A percentile compares a stretch with the other conserved stretches of the same genome.
phyloP scores from a whole-genome alignment of 2,329 filamentous ascomycete species.

The Clarireedia homoeocarpa region DNA sequence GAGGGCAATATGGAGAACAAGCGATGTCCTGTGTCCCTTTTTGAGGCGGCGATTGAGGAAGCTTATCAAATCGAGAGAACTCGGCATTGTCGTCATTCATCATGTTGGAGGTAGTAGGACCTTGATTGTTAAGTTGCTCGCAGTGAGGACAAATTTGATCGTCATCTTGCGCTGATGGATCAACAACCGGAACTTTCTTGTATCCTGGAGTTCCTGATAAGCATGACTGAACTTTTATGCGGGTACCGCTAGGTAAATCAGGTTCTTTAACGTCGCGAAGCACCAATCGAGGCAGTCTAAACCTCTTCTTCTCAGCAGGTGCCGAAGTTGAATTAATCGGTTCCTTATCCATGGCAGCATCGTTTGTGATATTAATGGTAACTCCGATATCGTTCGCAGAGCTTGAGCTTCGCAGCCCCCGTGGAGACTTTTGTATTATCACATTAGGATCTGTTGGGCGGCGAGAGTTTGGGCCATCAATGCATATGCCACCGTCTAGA shows the following conservation, averaged over 20 bases:
- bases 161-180: constrained; percentile 16
- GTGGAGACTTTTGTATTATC: neutral
- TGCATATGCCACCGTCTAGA: constrained; percentile 10
- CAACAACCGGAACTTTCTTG: constrained; percentile 14
- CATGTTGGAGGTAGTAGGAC: neutral
- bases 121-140: neutral
- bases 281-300: constrained; percentile 20
- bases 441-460: constrained; percentile 2
- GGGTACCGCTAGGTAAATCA: neutral
- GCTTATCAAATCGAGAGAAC: constrained; percentile 2
- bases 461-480: neutral
- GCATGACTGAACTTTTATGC: neutral
- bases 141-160: constrained; percentile 10
- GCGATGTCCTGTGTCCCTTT: constrained; percentile 1
- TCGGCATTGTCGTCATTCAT: neutral
- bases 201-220: neutral
- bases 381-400: constrained; percentile 14
- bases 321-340: neutral
- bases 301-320: constrained; percentile 13
- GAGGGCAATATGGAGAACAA: constrained; percentile 5
- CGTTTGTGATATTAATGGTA: neutral
- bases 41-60: constrained; percentile 7
- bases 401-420: constrained; percentile 11
- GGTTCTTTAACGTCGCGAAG: constrained; percentile 17
- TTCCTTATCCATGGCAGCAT: neutral